Percentiles rank a stretch among this genome's conserved stretches.
phyloP scores from a whole-genome alignment of 1,284 basidiomycete species.

The Amylostereum chailletii region DNA sequence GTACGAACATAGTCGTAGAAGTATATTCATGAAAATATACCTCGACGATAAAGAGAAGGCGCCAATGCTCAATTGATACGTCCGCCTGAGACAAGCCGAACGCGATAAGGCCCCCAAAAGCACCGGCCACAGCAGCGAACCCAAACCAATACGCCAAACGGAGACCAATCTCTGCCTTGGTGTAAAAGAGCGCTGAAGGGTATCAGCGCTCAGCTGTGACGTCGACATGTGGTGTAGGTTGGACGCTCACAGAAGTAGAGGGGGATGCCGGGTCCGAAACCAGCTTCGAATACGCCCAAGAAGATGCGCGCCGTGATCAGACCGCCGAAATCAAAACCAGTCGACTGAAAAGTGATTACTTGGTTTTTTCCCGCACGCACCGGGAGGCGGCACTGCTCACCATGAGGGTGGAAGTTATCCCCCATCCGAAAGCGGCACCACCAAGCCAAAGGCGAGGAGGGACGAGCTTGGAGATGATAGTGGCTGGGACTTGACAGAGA shows the following conservation, averaged over 20 bases:
- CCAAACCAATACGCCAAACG: conserved; percentile 74
- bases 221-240: neutral
- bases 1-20: neutral
- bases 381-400: neutral
- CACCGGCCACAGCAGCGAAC: conserved; percentile 71
- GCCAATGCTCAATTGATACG: conserved; percentile 47
- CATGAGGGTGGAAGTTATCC: neutral
- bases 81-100: conserved; percentile 60
- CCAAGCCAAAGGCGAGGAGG: neutral
- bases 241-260: conserved; percentile 57
- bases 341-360: conserved; percentile 32
- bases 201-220: neutral
- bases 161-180: conserved; percentile 61
- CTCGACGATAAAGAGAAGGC: conserved; percentile 72
- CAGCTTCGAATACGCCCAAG: conserved; percentile 65
- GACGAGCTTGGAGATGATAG: neutral
- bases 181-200: conserved; percentile 62
- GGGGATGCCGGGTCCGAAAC: conserved; percentile 66
- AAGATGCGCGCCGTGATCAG: conserved; percentile 51
- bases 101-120: conserved; percentile 69
- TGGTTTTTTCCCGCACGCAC: neutral
- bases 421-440: neutral
- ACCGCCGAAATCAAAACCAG: conserved; percentile 46
- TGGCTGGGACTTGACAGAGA: neutral
- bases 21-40: conserved; percentile 21